Percentiles rank a stretch among this genome's conserved stretches.
phyloP scores from a whole-genome alignment of 164 flowering plant genomes.

The Macadamia integrifolia region DNA sequence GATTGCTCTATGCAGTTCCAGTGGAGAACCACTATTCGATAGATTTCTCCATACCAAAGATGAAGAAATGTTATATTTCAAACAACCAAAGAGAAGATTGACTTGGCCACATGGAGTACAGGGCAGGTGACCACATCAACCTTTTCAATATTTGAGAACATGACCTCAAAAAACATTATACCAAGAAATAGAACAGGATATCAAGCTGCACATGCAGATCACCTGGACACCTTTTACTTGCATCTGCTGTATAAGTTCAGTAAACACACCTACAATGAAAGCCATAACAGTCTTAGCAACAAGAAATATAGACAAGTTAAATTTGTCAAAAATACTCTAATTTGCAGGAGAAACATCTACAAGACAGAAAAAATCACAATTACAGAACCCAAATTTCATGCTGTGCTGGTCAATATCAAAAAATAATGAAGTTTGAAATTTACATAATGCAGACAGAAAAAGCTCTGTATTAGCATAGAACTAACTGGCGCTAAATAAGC shows the following conservation, averaged over 20 bases:
- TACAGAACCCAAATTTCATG: too few species aligned
- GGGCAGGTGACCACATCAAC: not conserved
- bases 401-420: too few species aligned
- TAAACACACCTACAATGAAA: slow-evolving; percentile 76
- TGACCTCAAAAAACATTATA: not conserved
- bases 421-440: too few species aligned
- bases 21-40: too few species aligned
- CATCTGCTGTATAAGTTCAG: slow-evolving; percentile 98
- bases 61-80: not conserved
- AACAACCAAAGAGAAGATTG: not conserved
- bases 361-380: not conserved
- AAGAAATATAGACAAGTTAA: not conserved
- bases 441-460: too few species aligned
- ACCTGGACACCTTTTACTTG: slow-evolving; percentile 98
- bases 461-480: too few species aligned
- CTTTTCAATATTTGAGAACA: not conserved
- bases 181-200: slow-evolving; percentile 6
- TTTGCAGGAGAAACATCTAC: not conserved
- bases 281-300: not conserved
- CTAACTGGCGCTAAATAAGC: too few species aligned
- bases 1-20: too few species aligned
- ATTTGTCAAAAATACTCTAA: not conserved
- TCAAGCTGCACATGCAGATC: slow-evolving; percentile 5
- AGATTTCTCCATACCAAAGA: too few species aligned
- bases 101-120: not conserved